Percentiles rank a stretch among this genome's conserved stretches.
Evolutionary conservation across 2,329 filamentous ascomycete genomes (phyloP).

Genomic region (Hypoxylon sp.): DNA sequence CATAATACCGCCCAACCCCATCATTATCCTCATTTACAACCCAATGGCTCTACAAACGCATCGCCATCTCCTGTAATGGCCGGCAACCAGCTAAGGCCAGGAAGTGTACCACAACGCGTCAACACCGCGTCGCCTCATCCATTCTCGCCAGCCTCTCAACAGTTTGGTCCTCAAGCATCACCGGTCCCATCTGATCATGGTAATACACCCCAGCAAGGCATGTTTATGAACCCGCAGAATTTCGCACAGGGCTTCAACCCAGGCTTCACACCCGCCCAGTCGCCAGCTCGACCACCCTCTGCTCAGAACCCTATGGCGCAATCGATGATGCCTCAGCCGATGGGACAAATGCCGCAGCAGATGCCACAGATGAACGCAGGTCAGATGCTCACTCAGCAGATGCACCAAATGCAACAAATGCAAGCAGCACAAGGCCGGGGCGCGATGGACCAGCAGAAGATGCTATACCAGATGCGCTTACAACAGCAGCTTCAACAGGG

Average conservation of each 20-base stretch:
- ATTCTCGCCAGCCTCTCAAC: constrained; percentile 83
- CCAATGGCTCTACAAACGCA: constrained; percentile 83
- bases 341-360: constrained; percentile 60
- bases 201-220: constrained; percentile 80
- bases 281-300: constrained; percentile 70
- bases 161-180: constrained; percentile 80
- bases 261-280: constrained; percentile 70
- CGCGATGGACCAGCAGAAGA: constrained; percentile 79
- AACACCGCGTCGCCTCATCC: constrained; percentile 93
- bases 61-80: constrained; percentile 94
- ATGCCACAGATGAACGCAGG: constrained; percentile 55
- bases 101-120: constrained; percentile 83
- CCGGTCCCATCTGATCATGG: constrained; percentile 82
- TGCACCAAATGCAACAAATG: constrained; percentile 63
- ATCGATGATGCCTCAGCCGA: constrained; percentile 70
- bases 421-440: constrained; percentile 65
- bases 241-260: constrained; percentile 73
- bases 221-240: constrained; percentile 73
- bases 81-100: constrained; percentile 79
- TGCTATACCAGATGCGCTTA: constrained; percentile 85
- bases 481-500: constrained; percentile 81
- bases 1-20: constrained; percentile 75
- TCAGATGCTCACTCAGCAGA: constrained; percentile 60
- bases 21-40: constrained; percentile 86
- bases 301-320: constrained; percentile 67